These are phyloP conservation scores for Spergularia marina DNA, from an alignment of 148 eudicot genomes.

Conservation along the genomic window DNA sequence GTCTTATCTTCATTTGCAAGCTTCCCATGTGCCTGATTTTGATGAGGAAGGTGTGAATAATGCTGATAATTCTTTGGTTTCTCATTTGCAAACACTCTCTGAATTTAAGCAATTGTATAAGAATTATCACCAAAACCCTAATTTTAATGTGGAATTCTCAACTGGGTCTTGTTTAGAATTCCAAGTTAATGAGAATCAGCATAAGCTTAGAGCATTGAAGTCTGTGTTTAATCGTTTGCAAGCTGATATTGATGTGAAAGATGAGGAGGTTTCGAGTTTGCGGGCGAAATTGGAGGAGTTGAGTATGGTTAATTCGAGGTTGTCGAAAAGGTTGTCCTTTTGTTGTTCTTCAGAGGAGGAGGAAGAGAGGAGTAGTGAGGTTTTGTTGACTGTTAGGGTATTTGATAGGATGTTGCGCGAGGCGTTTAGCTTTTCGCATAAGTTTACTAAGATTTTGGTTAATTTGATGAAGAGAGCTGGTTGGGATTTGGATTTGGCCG, in stretches of 20 bases:
- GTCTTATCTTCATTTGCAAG: slow-evolving; percentile 77
- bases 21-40: slow-evolving; percentile 68
- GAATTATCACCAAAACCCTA: slow-evolving; percentile 38
- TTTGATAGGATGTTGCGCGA: slow-evolving; percentile 68
- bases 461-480: slow-evolving; percentile 69
- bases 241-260: slow-evolving; percentile 71
- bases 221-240: slow-evolving; percentile 72
- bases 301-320: slow-evolving; percentile 34
- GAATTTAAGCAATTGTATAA: slow-evolving; percentile 59
- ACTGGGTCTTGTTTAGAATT: slow-evolving; percentile 75
- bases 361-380: slow-evolving; percentile 29
- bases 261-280: slow-evolving; percentile 49
- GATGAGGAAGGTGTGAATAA: slow-evolving; percentile 47
- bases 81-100: slow-evolving; percentile 61
- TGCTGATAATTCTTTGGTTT: slow-evolving; percentile 63
- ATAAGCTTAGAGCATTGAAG: slow-evolving; percentile 79
- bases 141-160: slow-evolving; percentile 42
- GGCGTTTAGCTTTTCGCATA: slow-evolving; percentile 43
- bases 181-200: slow-evolving; percentile 95
- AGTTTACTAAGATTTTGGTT: slow-evolving; percentile 70
- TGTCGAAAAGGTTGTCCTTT: slow-evolving; percentile 38
- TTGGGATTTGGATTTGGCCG: slow-evolving; percentile 89
- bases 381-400: slow-evolving; percentile 59
- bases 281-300: slow-evolving; percentile 50
- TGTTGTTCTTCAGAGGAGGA: slow-evolving; percentile 13